phyloP scores from a whole-genome alignment of 2,329 filamentous ascomycete genomes.

The Claviceps sp. region DNA sequence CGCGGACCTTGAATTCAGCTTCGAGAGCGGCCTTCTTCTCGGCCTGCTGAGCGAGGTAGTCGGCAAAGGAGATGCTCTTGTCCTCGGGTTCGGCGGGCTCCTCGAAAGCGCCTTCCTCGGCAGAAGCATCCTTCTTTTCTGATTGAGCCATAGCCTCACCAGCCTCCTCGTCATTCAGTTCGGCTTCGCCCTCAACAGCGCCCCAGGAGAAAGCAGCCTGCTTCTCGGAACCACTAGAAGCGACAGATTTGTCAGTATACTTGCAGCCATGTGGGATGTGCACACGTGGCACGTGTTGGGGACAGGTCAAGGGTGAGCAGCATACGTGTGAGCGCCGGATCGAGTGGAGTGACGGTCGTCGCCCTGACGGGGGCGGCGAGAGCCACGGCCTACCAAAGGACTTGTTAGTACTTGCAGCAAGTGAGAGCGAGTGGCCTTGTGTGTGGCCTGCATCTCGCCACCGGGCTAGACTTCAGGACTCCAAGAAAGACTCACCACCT shows the following conservation, averaged over 20 bases:
- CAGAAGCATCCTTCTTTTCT: constrained; percentile 60
- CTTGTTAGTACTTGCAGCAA: neutral
- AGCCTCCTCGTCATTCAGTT: constrained; percentile 83
- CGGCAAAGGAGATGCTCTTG: constrained; percentile 79
- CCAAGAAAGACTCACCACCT: constrained; percentile 34
- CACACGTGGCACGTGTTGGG: neutral
- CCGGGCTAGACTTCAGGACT: constrained; percentile 14
- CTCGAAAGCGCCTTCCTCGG: constrained; percentile 33
- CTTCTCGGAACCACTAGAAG: constrained; percentile 63
- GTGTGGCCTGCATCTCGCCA: neutral
- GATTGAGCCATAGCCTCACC: constrained; percentile 78
- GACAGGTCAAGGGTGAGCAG: neutral
- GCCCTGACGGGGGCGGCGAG: constrained; percentile 36
- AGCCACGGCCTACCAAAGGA: constrained; percentile 33
- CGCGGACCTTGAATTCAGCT: constrained; percentile 55
- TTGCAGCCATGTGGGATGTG: neutral
- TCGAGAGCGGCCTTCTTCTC: constrained; percentile 66
- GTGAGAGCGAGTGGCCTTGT: neutral
- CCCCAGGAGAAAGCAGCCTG: constrained; percentile 86
- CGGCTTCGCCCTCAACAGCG: constrained; percentile 63
- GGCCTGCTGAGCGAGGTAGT: constrained; percentile 64
- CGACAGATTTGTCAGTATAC: constrained; percentile 9
- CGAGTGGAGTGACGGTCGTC: constrained; percentile 43
- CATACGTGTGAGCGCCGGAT: constrained; percentile 31
- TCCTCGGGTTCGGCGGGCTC: constrained; percentile 56